Evolutionary conservation across 2,329 filamentous ascomycete genomes (phyloP), one percentile per base, ranked within the genome.

Genomic region (Colletotrichum orbiculare): DNA sequence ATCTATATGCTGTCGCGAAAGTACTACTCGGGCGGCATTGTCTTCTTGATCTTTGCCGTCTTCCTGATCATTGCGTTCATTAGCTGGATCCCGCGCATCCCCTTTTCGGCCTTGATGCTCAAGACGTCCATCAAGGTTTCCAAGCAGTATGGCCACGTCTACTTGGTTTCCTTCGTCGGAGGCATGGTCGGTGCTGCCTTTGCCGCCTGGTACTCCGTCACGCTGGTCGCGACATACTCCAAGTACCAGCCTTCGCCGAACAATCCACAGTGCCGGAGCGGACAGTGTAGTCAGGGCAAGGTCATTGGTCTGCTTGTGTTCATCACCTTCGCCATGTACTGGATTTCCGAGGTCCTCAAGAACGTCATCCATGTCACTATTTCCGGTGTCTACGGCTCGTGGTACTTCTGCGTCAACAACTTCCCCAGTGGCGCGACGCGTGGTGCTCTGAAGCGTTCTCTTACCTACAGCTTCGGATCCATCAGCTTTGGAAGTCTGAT

Each of bases 261-360:
- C 52, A 87, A 88, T 54, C 79, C 83, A 0, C 81, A 82, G 4
- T 89, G 87, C 69, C 78, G 79, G 4, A 85, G 78, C 2, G 88
- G 88, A 4, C 83, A 85, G 6, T 97, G 94, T 71, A 89, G 91
- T 66, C 83, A 81, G 6, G 92, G 83, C 55, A 95, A 90, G 69
- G 92, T 97, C 48, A 94, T 94, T 66, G 94, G 94, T 0, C 79
- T 97, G 37, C 82, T 97, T 6, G 92, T 91, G 15, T 97, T 96
- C 75, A 86, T 94, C 70, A 97, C 94, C 0, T 97, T 98, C 72
- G 90, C 94, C 57, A 92, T 90, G 78, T 97, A 96, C 79, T 98
- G 95, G 95, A 89, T 97, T 69, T 91, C 92, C 2, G 95, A 98
- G 76, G 95, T 91, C 85, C 81, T 97, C 71, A 97, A 97, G 82